Conservation (phyloP, 2,329 filamentous ascomycete species). For the Fusarium coffeatum region DNA sequence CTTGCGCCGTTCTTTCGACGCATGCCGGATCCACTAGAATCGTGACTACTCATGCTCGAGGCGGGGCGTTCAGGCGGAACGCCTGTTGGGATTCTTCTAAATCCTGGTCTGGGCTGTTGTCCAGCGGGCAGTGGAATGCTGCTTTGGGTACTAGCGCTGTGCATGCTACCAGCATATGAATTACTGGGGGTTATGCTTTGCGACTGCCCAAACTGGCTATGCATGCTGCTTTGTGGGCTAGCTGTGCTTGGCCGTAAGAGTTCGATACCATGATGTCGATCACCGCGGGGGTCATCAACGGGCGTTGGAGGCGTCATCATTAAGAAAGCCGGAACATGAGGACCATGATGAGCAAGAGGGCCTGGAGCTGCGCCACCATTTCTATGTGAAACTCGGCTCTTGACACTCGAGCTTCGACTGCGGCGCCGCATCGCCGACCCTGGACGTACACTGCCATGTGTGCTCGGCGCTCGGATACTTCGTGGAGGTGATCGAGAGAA, state of each 20-base stretch:
- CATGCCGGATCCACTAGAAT: slow-evolving; percentile 37
- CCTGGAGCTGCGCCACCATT: slow-evolving; percentile 47
- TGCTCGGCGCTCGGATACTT: slow-evolving; percentile 61
- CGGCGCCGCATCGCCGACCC: slow-evolving; percentile 55
- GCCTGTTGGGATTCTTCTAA: slow-evolving; percentile 41
- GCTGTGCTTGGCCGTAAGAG: slow-evolving; percentile 51
- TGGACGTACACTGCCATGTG: slow-evolving; percentile 60
- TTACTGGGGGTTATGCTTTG: slow-evolving; percentile 26
- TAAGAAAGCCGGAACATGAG: slow-evolving; percentile 55
- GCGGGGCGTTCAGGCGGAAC: slow-evolving; percentile 43
- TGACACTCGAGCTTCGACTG: slow-evolving; percentile 66
- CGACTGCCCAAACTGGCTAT: slow-evolving; percentile 21
- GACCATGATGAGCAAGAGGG: slow-evolving; percentile 35
- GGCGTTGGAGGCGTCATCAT: slow-evolving; percentile 63
- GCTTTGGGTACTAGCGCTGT: slow-evolving; percentile 34
- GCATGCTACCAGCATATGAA: slow-evolving; percentile 18
- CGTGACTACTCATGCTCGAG: slow-evolving; percentile 50
- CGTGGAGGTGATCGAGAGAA: slow-evolving; percentile 69
- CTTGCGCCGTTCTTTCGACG: slow-evolving; percentile 47
- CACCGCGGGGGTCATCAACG: slow-evolving; percentile 44
- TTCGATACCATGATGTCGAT: slow-evolving; percentile 46
- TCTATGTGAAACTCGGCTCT: slow-evolving; percentile 58
- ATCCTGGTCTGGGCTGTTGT: slow-evolving; percentile 37
- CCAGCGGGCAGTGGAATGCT: slow-evolving; percentile 27
- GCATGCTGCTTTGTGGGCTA: slow-evolving; percentile 44